Percentiles rank a stretch among this genome's conserved stretches.
These are phyloP conservation scores for Penicillium parvum DNA, from an alignment of 495 filamentous ascomycete species.

Conservation along the genomic window DNA sequence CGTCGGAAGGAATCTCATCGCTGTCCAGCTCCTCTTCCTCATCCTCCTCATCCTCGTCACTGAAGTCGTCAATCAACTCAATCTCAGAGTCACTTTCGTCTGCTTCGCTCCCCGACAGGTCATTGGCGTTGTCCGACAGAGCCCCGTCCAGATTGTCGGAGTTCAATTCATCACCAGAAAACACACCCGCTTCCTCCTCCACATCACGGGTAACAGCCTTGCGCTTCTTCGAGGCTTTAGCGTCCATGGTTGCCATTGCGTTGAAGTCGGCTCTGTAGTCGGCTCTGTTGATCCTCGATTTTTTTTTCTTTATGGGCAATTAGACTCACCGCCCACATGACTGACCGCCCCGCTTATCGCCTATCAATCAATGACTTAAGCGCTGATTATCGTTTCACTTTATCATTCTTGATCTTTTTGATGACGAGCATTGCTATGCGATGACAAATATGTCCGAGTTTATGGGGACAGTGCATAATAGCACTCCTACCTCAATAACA, in stretches of 20 bases:
- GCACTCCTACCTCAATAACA: background rate
- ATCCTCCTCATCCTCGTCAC: constrained; percentile 36
- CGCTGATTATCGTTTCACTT: background rate
- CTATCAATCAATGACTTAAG: constrained; percentile 22
- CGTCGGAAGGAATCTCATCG: constrained; percentile 50
- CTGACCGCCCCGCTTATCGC: constrained; percentile 33
- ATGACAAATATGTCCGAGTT: constrained; percentile 2
- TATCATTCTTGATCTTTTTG: background rate
- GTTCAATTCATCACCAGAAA: constrained; percentile 64
- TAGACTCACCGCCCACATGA: constrained; percentile 45
- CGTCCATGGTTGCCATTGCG: constrained; percentile 28
- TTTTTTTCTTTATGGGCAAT: constrained; percentile 32
- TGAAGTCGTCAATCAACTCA: constrained; percentile 45
- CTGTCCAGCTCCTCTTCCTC: constrained; percentile 46
- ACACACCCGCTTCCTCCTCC: constrained; percentile 45
- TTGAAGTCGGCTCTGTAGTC: constrained; percentile 10
- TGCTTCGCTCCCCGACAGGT: constrained; percentile 39
- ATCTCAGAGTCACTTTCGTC: constrained; percentile 43
- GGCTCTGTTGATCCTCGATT: constrained; percentile 16
- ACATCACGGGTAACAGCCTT: constrained; percentile 55
- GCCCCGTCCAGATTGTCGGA: constrained; percentile 59
- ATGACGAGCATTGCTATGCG: background rate
- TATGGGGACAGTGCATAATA: background rate
- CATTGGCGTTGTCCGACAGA: constrained; percentile 57
- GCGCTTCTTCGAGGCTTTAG: constrained; percentile 50